These are phyloP conservation scores for Bipolaris gigantea DNA, from an alignment of 2,329 filamentous ascomycete species.

Conservation along the genomic window DNA sequence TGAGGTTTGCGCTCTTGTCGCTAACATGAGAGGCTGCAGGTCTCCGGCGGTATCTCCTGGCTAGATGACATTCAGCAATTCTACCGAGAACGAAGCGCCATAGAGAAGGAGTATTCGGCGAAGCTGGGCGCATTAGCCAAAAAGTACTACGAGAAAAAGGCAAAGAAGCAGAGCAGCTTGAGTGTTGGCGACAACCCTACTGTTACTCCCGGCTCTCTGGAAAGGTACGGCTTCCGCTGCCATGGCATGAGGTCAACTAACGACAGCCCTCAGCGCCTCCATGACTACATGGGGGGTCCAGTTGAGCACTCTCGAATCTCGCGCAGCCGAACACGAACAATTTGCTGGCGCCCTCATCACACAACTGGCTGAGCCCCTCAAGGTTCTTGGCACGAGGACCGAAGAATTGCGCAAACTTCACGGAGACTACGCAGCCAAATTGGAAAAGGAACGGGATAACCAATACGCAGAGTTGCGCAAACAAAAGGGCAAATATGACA, in stretches of 20 bases:
- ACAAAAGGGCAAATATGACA: conserved; percentile 89
- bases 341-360: conserved; percentile 77
- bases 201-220: conserved; percentile 92
- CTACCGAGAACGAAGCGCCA: conserved; percentile 89
- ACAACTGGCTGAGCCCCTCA: conserved; percentile 85
- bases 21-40: conserved; percentile 50
- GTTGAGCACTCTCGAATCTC: conserved; percentile 82
- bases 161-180: conserved; percentile 80
- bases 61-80: conserved; percentile 96
- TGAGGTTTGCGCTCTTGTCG: conserved; percentile 9
- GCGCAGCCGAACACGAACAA: conserved; percentile 85
- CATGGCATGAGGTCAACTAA: conserved; percentile 4
- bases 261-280: conserved; percentile 67
- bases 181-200: conserved; percentile 92
- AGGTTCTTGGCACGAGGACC: conserved; percentile 71
- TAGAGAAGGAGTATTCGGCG: conserved; percentile 95
- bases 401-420: conserved; percentile 94
- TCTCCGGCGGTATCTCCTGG: conserved; percentile 86
- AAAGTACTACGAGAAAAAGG: conserved; percentile 97
- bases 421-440: conserved; percentile 80
- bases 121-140: conserved; percentile 87
- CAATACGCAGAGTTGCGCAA: conserved; percentile 87
- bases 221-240: conserved; percentile 62
- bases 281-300: conserved; percentile 97
- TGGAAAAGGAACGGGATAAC: conserved; percentile 85